phyloP scores from a whole-genome alignment of 2,329 filamentous ascomycete genomes.

The Alternaria ventricosa region DNA sequence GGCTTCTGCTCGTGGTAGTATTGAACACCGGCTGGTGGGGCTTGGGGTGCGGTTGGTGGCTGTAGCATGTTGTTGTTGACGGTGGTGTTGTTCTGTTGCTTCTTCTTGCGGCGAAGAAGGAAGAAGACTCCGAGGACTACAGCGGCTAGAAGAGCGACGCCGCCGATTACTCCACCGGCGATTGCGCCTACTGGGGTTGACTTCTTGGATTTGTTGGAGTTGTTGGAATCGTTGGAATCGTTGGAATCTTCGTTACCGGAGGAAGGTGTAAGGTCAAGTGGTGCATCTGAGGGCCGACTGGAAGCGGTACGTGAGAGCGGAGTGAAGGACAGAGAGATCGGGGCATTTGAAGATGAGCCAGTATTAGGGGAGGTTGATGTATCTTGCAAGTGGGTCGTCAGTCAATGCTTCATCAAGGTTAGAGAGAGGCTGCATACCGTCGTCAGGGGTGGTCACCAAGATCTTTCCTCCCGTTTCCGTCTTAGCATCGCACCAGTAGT shows the following conservation, averaged over 20 bases:
- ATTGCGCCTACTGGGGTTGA: slow-evolving; percentile 23
- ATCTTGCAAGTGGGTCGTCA: neutral
- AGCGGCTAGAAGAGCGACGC: slow-evolving; percentile 19
- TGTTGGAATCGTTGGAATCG: neutral
- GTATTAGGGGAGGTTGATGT: neutral
- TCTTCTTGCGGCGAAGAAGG: slow-evolving; percentile 16
- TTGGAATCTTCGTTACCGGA: neutral
- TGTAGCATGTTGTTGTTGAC: neutral
- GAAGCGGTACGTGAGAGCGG: neutral
- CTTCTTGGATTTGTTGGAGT: neutral
- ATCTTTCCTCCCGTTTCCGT: slow-evolving; percentile 12
- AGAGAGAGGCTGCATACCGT: neutral
- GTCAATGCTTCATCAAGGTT: neutral
- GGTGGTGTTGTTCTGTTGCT: neutral
- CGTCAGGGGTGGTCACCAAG: slow-evolving; percentile 13
- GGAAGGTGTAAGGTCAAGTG: neutral
- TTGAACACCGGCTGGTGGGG: slow-evolving; percentile 1
- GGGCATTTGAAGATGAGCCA: neutral
- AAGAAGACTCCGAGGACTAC: slow-evolving; percentile 19
- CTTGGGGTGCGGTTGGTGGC: neutral
- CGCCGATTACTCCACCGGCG: slow-evolving; percentile 27
- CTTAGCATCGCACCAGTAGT: slow-evolving; percentile 20
- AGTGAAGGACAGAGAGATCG: slow-evolving; percentile 1
- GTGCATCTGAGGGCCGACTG: neutral
- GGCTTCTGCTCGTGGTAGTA: slow-evolving; percentile 15